Conservation (phyloP, 2,329 filamentous ascomycete genomes). For the Talaromyces sp. region DNA sequence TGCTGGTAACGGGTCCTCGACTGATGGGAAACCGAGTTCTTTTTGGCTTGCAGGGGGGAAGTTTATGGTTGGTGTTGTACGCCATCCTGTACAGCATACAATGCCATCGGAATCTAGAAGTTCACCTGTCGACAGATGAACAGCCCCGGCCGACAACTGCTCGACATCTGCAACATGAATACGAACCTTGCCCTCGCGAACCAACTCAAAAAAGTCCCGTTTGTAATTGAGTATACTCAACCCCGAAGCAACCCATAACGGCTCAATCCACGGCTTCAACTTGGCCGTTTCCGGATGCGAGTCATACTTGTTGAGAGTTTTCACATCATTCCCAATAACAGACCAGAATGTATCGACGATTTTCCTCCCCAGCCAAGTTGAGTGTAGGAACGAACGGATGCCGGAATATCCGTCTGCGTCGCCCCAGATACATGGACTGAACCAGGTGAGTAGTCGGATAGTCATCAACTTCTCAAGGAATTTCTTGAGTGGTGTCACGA, state of each 20-base stretch:
- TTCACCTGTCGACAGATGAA: constrained; percentile 48
- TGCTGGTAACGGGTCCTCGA: constrained; percentile 3
- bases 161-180: constrained; percentile 54
- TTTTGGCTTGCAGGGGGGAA: constrained; percentile 32
- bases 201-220: constrained; percentile 52
- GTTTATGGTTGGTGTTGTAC: constrained; percentile 43
- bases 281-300: constrained; percentile 42
- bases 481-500: constrained; percentile 62
- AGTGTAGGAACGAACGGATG: constrained; percentile 46
- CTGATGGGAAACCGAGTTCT: constrained; percentile 9
- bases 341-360: constrained; percentile 51
- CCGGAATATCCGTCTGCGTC: constrained; percentile 54
- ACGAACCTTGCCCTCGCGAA: constrained; percentile 50
- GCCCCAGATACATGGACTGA: constrained; percentile 70
- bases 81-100: constrained; percentile 55
- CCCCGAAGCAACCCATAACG: constrained; percentile 52
- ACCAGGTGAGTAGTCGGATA: constrained; percentile 65
- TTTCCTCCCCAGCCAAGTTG: constrained; percentile 48
- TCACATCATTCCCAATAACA: constrained; percentile 46
- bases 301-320: constrained; percentile 45
- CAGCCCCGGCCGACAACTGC: constrained; percentile 39
- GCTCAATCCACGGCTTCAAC: constrained; percentile 42
- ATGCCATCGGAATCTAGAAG: constrained; percentile 47
- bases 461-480: constrained; percentile 64
- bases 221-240: constrained; percentile 59